These are phyloP conservation scores for Misopates orontium DNA, from an alignment of 257 asterid species.

Conservation along the genomic window DNA sequence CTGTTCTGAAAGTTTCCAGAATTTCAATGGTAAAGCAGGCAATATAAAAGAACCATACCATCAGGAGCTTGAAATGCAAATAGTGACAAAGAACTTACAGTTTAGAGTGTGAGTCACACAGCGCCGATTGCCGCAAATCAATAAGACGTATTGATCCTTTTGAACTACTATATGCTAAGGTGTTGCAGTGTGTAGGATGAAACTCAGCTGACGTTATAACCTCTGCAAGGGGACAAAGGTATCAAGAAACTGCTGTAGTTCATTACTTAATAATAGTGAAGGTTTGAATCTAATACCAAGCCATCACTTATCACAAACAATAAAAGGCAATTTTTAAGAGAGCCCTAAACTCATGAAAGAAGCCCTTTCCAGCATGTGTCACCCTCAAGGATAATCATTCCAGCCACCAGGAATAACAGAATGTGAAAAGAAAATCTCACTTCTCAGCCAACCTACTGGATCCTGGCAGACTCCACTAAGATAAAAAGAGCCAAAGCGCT, in stretches of 20 bases:
- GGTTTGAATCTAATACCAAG: not conserved
- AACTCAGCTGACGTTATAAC: conserved; percentile 91
- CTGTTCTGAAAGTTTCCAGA: not conserved
- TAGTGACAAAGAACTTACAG: conserved; percentile 47
- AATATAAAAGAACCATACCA: not conserved
- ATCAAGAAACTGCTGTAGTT: conserved; percentile 24
- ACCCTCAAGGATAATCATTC: conserved; percentile 3
- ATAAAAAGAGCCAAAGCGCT: not conserved
- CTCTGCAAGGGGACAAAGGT: conserved; percentile 55
- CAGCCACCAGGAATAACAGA: conserved; percentile 13
- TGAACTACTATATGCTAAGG: conserved; percentile 83
- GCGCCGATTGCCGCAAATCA: conserved; percentile 89
- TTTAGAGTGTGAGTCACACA: conserved; percentile 85
- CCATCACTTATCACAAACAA: conserved; percentile 1
- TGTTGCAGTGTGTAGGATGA: conserved; percentile 91
- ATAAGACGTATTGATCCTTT: conserved; percentile 89
- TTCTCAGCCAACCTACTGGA: not conserved
- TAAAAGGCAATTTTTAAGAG: conserved; percentile 8
- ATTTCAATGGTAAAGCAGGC: conserved; percentile 3
- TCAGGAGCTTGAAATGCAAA: conserved; percentile 18
- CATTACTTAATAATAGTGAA: not conserved
- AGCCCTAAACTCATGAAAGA: conserved; percentile 12
- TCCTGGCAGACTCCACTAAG: conserved; percentile 15
- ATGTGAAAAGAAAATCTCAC: not conserved
- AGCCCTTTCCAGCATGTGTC: not conserved